A percentile compares a stretch with the other conserved stretches of the same genome.
These are phyloP conservation scores for Buddleja alternifolia DNA, from an alignment of 257 asterid genomes.

Conservation along the genomic window DNA sequence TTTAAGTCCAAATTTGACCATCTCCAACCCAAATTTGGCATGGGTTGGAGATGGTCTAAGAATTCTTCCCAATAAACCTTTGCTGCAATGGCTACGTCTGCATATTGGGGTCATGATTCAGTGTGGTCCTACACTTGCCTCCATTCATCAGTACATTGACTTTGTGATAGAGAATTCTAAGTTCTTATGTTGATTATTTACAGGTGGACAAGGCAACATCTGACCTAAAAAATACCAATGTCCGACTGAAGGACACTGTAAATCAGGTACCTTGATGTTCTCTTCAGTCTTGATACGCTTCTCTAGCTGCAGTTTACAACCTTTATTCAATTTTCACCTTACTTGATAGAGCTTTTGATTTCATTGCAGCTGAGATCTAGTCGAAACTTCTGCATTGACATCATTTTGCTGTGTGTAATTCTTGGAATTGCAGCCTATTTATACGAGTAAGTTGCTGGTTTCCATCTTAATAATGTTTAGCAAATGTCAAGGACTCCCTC, in stretches of 20 bases:
- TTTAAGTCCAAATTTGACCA: no score
- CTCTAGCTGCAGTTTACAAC: background rate
- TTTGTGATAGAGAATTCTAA: constrained; percentile 3
- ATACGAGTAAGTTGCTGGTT: constrained; percentile 71
- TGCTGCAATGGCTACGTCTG: background rate
- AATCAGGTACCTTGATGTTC: constrained; percentile 68
- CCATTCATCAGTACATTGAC: constrained; percentile 17
- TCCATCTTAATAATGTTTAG: background rate
- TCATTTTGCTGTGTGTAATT: constrained; percentile 80
- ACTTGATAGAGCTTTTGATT: constrained; percentile 22
- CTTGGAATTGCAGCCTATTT: constrained; percentile 97
- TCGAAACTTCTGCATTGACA: constrained; percentile 94
- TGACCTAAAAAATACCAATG: constrained; percentile 94
- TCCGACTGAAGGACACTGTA: constrained; percentile 93
- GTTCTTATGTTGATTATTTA: constrained; percentile 30
- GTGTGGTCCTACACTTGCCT: constrained; percentile 19
- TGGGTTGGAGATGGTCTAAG: no score
- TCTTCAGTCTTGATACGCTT: constrained; percentile 10
- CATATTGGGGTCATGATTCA: no score
- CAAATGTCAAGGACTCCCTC: constrained; percentile 1
- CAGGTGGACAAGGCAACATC: constrained; percentile 97
- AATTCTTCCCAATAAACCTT: background rate
- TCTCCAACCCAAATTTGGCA: no score
- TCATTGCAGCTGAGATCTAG: constrained; percentile 88
- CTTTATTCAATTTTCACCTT: background rate